phyloP scores from a whole-genome alignment of 1,284 basidiomycete species.

The Cryptococcus sp. region DNA sequence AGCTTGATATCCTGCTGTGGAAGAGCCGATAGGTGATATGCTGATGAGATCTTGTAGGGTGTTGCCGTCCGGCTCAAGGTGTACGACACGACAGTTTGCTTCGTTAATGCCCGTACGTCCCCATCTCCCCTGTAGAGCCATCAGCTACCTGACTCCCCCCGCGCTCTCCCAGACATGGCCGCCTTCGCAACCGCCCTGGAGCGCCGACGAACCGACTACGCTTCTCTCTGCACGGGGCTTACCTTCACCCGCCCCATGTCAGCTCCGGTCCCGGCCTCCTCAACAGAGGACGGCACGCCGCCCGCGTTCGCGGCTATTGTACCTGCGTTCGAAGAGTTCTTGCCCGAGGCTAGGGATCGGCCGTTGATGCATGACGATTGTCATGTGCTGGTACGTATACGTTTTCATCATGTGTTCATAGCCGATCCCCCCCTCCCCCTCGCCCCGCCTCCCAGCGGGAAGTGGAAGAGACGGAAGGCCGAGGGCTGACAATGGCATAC shows the following conservation, averaged over 20 bases:
- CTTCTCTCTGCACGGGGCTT: slow-evolving; percentile 23
- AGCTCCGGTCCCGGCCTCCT: neutral
- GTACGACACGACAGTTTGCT: slow-evolving; percentile 52
- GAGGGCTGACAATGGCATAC: neutral
- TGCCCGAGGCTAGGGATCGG: slow-evolving; percentile 21
- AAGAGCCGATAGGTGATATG: neutral
- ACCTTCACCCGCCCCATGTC: slow-evolving; percentile 22
- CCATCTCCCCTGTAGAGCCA: slow-evolving; percentile 1
- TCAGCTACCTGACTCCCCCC: slow-evolving; percentile 13
- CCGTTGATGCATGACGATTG: slow-evolving; percentile 28
- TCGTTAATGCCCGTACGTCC: slow-evolving; percentile 58
- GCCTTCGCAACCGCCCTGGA: slow-evolving; percentile 56
- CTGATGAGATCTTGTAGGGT: slow-evolving; percentile 16
- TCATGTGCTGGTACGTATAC: slow-evolving; percentile 30
- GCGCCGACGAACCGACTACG: slow-evolving; percentile 43
- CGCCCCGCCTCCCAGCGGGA: no score
- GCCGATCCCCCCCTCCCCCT: no score
- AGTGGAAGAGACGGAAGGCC: no score
- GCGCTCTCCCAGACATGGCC: slow-evolving; percentile 55
- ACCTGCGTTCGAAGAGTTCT: slow-evolving; percentile 38
- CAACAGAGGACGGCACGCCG: neutral
- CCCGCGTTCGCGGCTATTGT: slow-evolving; percentile 1
- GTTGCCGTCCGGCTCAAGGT: slow-evolving; percentile 48
- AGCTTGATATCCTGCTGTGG: neutral
- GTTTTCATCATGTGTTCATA: no score